Conservation (phyloP, 1,284 basidiomycete genomes). For the Cyathus olla region DNA sequence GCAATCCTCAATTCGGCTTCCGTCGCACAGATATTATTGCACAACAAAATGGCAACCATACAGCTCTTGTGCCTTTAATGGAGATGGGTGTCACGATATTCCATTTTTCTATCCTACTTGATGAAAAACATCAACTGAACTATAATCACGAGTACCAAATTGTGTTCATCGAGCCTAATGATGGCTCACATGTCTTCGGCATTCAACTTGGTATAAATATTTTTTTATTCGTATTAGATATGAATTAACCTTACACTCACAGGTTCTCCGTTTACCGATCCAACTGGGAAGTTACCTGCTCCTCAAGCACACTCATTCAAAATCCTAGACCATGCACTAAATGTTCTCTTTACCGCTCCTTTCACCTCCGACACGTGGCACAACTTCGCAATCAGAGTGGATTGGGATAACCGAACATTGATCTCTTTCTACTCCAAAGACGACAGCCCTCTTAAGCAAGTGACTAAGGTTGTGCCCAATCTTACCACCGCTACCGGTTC, state of each 20-base stretch:
- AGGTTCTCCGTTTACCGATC: constrained; percentile 68
- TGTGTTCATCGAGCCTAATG: constrained; percentile 70
- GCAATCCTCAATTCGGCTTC: too few species aligned
- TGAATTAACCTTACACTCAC: background rate
- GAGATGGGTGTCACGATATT: background rate
- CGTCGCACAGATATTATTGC: too few species aligned
- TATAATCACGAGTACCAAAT: constrained; percentile 70
- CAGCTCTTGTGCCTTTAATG: background rate
- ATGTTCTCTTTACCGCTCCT: constrained; percentile 59
- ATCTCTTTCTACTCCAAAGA: constrained; percentile 62
- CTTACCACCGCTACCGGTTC: constrained; percentile 49
- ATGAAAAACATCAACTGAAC: constrained; percentile 50
- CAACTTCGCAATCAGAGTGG: constrained; percentile 69
- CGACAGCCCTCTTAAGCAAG: constrained; percentile 45
- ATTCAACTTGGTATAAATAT: constrained; percentile 60
- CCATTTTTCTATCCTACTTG: constrained; percentile 54
- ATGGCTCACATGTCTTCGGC: constrained; percentile 68
- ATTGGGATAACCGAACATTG: constrained; percentile 64
- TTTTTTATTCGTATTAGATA: background rate
- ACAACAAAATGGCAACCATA: background rate
- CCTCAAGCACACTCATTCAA: constrained; percentile 58
- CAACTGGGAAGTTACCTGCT: constrained; percentile 53
- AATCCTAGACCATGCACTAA: constrained; percentile 62
- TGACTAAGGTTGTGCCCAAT: constrained; percentile 55
- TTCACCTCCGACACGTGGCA: constrained; percentile 63